Percentiles rank a stretch among this genome's conserved stretches.
These are phyloP conservation scores for Fusarium udum DNA, from an alignment of 2,329 filamentous ascomycete species.

Conservation along the genomic window DNA sequence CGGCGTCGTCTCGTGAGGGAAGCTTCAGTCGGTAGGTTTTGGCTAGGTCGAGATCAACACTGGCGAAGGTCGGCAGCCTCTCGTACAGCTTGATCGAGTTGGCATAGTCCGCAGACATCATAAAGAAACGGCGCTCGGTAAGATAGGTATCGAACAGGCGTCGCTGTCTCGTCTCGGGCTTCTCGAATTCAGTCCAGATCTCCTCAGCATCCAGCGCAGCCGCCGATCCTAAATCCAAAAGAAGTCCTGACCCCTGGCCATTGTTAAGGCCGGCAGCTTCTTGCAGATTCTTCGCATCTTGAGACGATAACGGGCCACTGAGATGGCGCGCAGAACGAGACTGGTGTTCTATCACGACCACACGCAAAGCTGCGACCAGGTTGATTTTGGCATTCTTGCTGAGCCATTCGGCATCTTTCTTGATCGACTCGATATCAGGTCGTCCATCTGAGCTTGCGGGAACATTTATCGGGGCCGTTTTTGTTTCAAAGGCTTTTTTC, in stretches of 20 bases:
- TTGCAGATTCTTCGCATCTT: conserved; percentile 79
- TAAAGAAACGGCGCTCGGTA: conserved; percentile 73
- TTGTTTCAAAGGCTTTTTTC: conserved; percentile 80
- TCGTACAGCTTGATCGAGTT: conserved; percentile 59
- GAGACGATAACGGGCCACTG: conserved; percentile 75
- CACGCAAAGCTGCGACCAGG: conserved; percentile 81
- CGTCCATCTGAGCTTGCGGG: conserved; percentile 72
- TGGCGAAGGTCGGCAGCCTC: conserved; percentile 49
- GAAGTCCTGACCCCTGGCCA: conserved; percentile 65
- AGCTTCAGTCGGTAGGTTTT: conserved; percentile 46
- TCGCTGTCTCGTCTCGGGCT: conserved; percentile 67
- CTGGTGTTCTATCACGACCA: conserved; percentile 87
- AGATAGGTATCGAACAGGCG: conserved; percentile 79
- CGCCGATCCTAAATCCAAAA: conserved; percentile 60
- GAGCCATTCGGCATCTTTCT: conserved; percentile 86
- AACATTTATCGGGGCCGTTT: conserved; percentile 86
- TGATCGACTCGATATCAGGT: conserved; percentile 81
- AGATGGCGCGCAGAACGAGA: conserved; percentile 78
- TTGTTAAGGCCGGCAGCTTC: conserved; percentile 75
- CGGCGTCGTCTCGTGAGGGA: conserved; percentile 50
- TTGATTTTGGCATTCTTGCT: conserved; percentile 81
- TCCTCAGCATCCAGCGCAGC: conserved; percentile 62
- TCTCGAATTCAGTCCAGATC: conserved; percentile 68
- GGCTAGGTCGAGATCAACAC: conserved; percentile 41
- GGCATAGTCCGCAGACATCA: conserved; percentile 69